Base-by-base conservation (phyloP, 2,329 filamentous ascomycete species). In the Colletotrichum scovillei region DNA sequence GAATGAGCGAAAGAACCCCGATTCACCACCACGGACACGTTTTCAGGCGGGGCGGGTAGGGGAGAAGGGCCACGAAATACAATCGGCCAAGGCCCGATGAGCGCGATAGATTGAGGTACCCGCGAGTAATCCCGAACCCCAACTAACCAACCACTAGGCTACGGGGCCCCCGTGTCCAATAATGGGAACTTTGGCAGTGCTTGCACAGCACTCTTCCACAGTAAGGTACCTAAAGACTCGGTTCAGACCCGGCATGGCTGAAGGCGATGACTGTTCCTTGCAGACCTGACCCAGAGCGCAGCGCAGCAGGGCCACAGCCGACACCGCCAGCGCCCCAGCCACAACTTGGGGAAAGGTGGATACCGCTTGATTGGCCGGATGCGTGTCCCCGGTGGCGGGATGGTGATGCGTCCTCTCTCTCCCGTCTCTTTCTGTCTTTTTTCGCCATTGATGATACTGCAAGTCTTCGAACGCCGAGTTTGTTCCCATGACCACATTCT, bases 221-320 rank as follows among this genome's bases (percentile, higher is more conserved):
- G 32, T 22, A 22, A 22, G 22, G 22, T 35, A 32, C 30, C 30
- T 30, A 32, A 35, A 35, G 3, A 12, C 16, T 49, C 42, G 14
- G 19, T 49, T 49, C 8, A 49, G 42, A n/a, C 42, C 42, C 19
- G 42, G 42, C 19, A 63, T 24, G 28, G 46, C 52, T 53, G 46
- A 42, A 42, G 38, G 38, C 16, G 38, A 46, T 63, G 60, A 63
- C 60, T 32, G 46, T 63, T 63, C 60, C 60, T 63, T 63, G 42
- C 46, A 32, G 28, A 28, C 46, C 60, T 32, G 60, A 24, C 28
- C 16, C 14, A 22, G 5, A 14, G 59, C 7, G 12, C 42, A 63
- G 46, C 60, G 42, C 42, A 53, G 28, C 60, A 63, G 42, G 26
- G 60, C 28, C 60, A 63, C 35, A 38, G 16, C 16, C 42, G 42